Conservation (phyloP, 345 rosid species). For the Crucihimalaya himalaica region DNA sequence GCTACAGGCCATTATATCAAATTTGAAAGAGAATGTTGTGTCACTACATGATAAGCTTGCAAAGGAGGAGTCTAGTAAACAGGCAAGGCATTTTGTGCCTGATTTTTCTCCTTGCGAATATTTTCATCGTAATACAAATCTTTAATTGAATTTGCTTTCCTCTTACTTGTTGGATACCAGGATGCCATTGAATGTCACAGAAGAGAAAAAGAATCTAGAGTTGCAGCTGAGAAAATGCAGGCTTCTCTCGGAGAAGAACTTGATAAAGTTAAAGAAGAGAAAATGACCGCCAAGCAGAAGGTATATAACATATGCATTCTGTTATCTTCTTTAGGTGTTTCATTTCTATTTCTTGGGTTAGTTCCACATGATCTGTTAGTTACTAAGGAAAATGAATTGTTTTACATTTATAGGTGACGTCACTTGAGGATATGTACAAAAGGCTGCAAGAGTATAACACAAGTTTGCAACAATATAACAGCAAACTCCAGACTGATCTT, state of each 20-base stretch:
- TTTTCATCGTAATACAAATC: background rate
- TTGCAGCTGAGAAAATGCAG: constrained; percentile 58
- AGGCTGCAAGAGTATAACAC: constrained; percentile 80
- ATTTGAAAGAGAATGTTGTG: constrained; percentile 49
- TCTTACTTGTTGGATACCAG: constrained; percentile 42
- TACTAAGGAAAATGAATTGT: background rate
- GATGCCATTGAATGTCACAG: constrained; percentile 61
- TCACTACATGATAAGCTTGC: constrained; percentile 55
- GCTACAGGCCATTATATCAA: constrained; percentile 40
- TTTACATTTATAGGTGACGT: constrained; percentile 49
- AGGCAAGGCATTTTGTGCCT: constrained; percentile 42
- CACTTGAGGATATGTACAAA: constrained; percentile 74
- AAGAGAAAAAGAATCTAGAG: constrained; percentile 64
- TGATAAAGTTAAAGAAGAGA: constrained; percentile 68
- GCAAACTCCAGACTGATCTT: constrained; percentile 72
- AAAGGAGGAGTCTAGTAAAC: constrained; percentile 63
- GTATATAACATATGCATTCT: constrained; percentile 37
- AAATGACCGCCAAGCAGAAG: constrained; percentile 61
- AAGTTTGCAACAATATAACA: constrained; percentile 83
- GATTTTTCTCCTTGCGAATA: background rate
- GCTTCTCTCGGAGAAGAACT: constrained; percentile 69
- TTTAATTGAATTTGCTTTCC: background rate
- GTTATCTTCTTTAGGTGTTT: background rate
- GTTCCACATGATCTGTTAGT: background rate
- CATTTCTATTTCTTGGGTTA: background rate